Evolutionary conservation across 805 yeast genomes (phyloP).

Genomic region (Henningerozyma blattae): DNA sequence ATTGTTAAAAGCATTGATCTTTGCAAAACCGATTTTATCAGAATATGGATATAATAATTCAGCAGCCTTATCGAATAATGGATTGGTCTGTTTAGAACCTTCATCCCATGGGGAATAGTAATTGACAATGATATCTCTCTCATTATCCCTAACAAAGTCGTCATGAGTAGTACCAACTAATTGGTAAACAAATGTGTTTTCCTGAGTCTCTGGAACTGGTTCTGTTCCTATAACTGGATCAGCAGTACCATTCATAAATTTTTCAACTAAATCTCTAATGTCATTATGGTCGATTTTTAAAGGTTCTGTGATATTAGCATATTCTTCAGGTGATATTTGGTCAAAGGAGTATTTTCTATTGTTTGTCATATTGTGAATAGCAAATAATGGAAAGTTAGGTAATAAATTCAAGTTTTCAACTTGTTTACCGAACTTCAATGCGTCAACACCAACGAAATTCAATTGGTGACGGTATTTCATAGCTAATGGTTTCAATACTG

Average conservation of each 20-base stretch:
- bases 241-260: conserved; percentile 51
- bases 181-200: conserved; percentile 50
- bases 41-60: conserved; percentile 43
- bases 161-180: conserved; percentile 82
- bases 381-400: conserved; percentile 83
- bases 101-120: conserved; percentile 99
- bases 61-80: conserved; percentile 81
- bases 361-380: conserved; percentile 57
- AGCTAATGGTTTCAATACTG: conserved; percentile 47
- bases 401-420: conserved; percentile 76
- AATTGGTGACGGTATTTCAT: conserved; percentile 66
- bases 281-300: conserved; percentile 36
- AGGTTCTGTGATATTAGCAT: conserved; percentile 12
- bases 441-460: conserved; percentile 84
- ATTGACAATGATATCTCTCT: conserved; percentile 69
- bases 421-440: conserved; percentile 68
- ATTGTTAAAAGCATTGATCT: conserved; percentile 81
- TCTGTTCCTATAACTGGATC: conserved; percentile 74
- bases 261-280: conserved; percentile 49
- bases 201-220: conserved; percentile 74
- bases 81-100: conserved; percentile 87
- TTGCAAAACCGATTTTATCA: conserved; percentile 56
- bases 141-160: conserved; percentile 41
- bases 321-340: conserved; percentile 34
- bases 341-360: conserved; percentile 71